Base-by-base conservation (phyloP, 805 yeast genomes). In the Wickerhamiella azyma region DNA sequence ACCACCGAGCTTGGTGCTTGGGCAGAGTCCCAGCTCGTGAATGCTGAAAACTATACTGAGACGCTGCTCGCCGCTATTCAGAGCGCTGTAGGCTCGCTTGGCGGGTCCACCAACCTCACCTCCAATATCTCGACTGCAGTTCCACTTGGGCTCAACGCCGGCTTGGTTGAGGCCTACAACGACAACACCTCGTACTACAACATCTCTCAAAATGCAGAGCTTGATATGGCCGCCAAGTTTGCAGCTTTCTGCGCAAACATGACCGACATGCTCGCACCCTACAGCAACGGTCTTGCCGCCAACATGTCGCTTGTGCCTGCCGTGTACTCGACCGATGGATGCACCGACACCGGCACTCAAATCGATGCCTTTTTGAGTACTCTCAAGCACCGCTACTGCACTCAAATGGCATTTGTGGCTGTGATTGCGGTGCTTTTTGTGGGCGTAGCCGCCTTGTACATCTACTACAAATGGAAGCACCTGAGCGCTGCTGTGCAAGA, bases 401-500 rank as follows among this genome's bases (percentile, higher is more conserved):
- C 26, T 13, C 40, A 42, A 14, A 28, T 52, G 3, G 35, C 44
- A 13, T 37, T 43, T 11, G 38, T 50, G 17, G 36, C 43, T 4
- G 18, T 39, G 14, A 38, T 50, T 10, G 54, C 53, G 2, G 41
- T 48, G 2, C 11, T 48, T 24, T 26, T 47, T 10, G 16, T 38
- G 21, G 19, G 50, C 3, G 43, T 46, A 1, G 28, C 39, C n/a
- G 42, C 45, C 8, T 30, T 45, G 10, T 41, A 46, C 36, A 48
- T 48, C 26, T 43, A 39, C 21, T 50, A 32, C 28, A 11, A 35
- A 24, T 53, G 53, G 52, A 30, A 30, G 33, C 14, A 7, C 14
- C 33, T 30, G 11, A 13, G n/a, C 14, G 14, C 14, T 6, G 33
- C 33, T 13, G 33, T 30, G 16, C 16, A 30, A n/a, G 33, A 30